A percentile compares a stretch with the other conserved stretches of the same genome.
Evolutionary conservation across 2,329 filamentous ascomycete genomes (phyloP).

Genomic region (Rhytidhysteron rufulum): DNA sequence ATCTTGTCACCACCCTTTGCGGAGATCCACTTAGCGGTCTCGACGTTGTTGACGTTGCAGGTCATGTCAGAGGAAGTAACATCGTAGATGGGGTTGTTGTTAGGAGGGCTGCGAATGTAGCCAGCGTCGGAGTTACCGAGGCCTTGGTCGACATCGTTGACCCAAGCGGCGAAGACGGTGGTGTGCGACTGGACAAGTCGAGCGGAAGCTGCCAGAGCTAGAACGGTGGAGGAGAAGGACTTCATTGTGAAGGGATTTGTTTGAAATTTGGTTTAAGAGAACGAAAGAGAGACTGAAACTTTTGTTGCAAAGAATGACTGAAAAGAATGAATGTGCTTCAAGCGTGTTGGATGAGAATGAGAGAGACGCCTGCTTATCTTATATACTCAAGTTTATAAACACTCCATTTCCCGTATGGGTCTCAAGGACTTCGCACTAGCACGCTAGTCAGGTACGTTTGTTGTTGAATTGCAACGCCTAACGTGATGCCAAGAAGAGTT

Average conservation of each 20-base stretch:
- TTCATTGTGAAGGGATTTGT: slow-evolving; percentile 28
- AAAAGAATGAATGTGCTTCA: slow-evolving; percentile 10
- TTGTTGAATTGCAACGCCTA: too few relatives aligned
- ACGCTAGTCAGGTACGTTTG: too few relatives aligned
- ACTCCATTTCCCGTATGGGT: too few relatives aligned
- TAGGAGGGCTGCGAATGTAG: slow-evolving; percentile 47
- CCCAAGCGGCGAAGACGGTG: slow-evolving; percentile 34
- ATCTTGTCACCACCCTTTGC: slow-evolving; percentile 49
- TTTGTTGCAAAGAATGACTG: slow-evolving; percentile 9
- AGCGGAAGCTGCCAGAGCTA: slow-evolving; percentile 27
- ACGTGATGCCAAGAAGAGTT: too few relatives aligned
- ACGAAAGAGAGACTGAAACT: slow-evolving; percentile 14
- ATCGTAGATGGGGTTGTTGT: slow-evolving; percentile 33
- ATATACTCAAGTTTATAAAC: too few relatives aligned
- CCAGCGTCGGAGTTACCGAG: slow-evolving; percentile 36
- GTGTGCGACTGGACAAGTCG: slow-evolving; percentile 30
- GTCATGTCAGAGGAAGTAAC: slow-evolving; percentile 30
- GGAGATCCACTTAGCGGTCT: slow-evolving; percentile 39
- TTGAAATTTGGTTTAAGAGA: slow-evolving; percentile 12
- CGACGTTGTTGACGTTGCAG: slow-evolving; percentile 32
- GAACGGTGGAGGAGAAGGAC: slow-evolving; percentile 24
- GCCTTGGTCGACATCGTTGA: slow-evolving; percentile 40
- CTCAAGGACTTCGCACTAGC: too few relatives aligned
- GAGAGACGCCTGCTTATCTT: too few relatives aligned
- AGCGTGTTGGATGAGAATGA: background rate